Evolutionary conservation across 768 basidiomycete genomes (phyloP), one percentile per base, ranked within the genome.

Genomic region (Mycena galericulata): DNA sequence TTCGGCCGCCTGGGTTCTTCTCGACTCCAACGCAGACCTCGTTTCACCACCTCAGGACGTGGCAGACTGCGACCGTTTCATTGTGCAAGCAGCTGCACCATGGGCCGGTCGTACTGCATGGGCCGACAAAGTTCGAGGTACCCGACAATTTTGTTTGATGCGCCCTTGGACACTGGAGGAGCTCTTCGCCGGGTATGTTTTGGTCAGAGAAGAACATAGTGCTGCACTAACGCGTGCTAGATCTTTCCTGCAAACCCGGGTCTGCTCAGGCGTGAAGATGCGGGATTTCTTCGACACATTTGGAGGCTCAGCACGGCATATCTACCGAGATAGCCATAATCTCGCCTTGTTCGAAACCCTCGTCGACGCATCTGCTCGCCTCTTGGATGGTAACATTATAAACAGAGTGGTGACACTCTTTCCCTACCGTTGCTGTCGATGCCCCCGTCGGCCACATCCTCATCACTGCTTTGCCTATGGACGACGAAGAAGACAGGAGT

Each of bases 301-400:
- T 41, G 62, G 62, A 54, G 62, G 62, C 30, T 62, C 62, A 32
- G 62, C 62, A 40, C 30, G 62, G 30, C 62, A 62, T 7, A 50
- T 62, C 24, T 62, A 62, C 30, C n/a, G 54, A 4, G 62, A 62
- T 20, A 34, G 40, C n/a, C 51, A 54, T 15, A 14, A 62, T 32
- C 50, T 45, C n/a, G 2, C 40, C 9, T 3, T 0, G 15, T 59
- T 54, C 40, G 62, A 53, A 7, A 2, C 2, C 32, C 32, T 0
- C 27, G 36, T 61, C 24, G 26, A 61, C 27, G 27, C 14, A 50
- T 50, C 47, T 34, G 60, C 60, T 11, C 34, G 17, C 47, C 24
- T 20, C 20, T 51, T 61, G 34, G 49, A 61, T 36, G 40, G 7
- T 36, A 61, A 51, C 32, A 26, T 26, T 26, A 61, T 61, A 17